These are phyloP conservation scores for Allium fistulosum DNA, from an alignment of 106 monocot genomes.

Conservation along the genomic window DNA sequence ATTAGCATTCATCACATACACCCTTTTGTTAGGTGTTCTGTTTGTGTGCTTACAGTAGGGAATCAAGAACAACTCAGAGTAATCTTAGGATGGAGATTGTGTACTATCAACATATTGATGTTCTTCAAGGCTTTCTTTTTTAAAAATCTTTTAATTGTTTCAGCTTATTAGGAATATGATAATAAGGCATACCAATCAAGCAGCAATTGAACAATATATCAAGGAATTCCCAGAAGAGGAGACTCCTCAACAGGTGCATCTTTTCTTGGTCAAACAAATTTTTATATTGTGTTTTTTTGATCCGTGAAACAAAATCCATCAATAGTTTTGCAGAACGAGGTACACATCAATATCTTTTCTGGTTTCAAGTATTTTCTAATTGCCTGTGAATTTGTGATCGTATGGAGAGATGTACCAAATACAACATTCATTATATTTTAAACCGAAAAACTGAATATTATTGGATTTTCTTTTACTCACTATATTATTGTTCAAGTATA, in stretches of 20 bases:
- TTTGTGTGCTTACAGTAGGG: no score
- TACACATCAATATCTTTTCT: background rate
- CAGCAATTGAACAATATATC: slow-evolving; percentile 16
- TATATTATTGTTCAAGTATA: no score
- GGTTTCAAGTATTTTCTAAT: background rate
- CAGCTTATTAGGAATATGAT: slow-evolving; percentile 41
- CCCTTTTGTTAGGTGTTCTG: no score
- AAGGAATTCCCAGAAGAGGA: slow-evolving; percentile 16
- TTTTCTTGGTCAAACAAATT: background rate
- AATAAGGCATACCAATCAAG: slow-evolving; percentile 17
- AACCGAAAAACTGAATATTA: no score
- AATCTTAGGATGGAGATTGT: no score
- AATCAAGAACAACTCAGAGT: no score
- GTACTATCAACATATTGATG: background rate
- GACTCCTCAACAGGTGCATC: slow-evolving; percentile 40
- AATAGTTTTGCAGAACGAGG: no score
- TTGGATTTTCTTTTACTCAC: no score
- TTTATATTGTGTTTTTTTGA: no score
- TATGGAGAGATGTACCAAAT: background rate
- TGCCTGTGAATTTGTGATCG: background rate
- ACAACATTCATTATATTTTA: background rate
- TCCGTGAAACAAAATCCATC: no score
- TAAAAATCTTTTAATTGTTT: slow-evolving; percentile 8
- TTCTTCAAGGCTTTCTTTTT: background rate
- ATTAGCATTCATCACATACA: no score